Conservation (phyloP, 164 flowering plant genomes). For the Dillenia suffruticosa region DNA sequence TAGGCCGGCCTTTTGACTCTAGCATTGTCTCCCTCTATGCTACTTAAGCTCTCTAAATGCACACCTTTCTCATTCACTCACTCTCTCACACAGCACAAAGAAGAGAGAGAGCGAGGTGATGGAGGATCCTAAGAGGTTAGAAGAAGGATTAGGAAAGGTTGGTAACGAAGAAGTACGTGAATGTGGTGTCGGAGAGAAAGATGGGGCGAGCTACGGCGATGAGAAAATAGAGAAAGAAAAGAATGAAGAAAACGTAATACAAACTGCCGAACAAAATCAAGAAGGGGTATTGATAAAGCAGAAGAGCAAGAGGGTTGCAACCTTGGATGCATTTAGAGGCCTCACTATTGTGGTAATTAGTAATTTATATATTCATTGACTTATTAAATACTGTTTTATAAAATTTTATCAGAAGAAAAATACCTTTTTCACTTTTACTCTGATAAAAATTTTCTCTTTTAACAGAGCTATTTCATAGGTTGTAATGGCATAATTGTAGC, state of each 20-base stretch:
- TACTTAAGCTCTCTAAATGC: too few species aligned
- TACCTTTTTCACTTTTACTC: too few species aligned
- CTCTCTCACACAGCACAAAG: too few species aligned
- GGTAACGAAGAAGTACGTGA: conserved; percentile 6
- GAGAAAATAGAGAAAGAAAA: conserved; percentile 9
- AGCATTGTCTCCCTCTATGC: too few species aligned
- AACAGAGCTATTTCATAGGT: too few species aligned
- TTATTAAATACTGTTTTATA: not conserved
- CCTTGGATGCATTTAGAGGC: conserved; percentile 80
- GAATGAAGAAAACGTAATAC: not conserved
- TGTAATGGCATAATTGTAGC: too few species aligned
- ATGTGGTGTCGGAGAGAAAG: not conserved
- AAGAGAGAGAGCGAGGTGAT: not conserved
- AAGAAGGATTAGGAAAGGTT: conserved; percentile 28
- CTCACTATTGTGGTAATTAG: conserved; percentile 63
- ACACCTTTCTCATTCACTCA: too few species aligned
- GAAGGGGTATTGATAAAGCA: conserved; percentile 20
- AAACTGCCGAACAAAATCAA: too few species aligned
- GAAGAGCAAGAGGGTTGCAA: conserved; percentile 59
- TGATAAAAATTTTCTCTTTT: too few species aligned
- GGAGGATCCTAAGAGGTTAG: conserved; percentile 27
- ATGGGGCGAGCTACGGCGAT: not conserved
- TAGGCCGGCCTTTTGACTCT: too few species aligned
- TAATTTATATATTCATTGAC: conserved; percentile 4
- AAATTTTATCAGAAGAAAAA: not conserved